Evolutionary conservation across 352 stramenopile genomes (phyloP), one percentile per base, ranked within the genome.

Genomic region (Phytophthora pluvialis): DNA sequence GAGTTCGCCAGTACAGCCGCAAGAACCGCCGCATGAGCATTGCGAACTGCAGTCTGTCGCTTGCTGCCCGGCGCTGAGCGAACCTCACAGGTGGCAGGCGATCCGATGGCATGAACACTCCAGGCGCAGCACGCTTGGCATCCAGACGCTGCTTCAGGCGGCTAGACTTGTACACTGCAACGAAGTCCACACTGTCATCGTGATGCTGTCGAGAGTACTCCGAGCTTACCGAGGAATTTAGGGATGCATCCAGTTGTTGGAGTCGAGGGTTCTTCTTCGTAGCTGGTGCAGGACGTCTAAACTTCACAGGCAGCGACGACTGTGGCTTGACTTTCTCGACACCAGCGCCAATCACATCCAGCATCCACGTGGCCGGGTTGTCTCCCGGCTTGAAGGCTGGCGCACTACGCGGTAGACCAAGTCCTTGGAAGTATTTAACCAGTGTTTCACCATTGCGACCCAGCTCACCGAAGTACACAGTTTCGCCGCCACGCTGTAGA

Each of bases 281-380:
- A 26, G 40, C 26, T n/a, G 32, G 38, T 18, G 29, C 43, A n/a
- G 61, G 11, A 18, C 32, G 63, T 49, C 32, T 40, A 11, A 56
- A 42, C 8, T 62, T 73, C 13, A 50, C 40, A 8, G 49, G 36
- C 3, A 44, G n/a, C 11, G 43, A 45, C 4, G 58, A 44, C 46
- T 58, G 62, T 1, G 29, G 28, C 13, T 68, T 69, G 51, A 31
- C 33, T 44, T 72, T 75, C 60, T 72, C 68, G n/a, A 81, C 62
- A 39, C 73, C 81, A 45, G 83, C 78, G 39, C 75, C 75, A 51
- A 88, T 84, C 8, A 77, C 73, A 38, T 90, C 77, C 5, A 97
- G 71, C 80, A 97, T 95, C 89, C 88, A 97, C 5, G 90, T 93
- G 9, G 89, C 86, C 21, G 90, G 88, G 35, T 97, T 97, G 57